Evolutionary conservation across 805 yeast species (phyloP).

Genomic region (Candida parachauliodes): DNA sequence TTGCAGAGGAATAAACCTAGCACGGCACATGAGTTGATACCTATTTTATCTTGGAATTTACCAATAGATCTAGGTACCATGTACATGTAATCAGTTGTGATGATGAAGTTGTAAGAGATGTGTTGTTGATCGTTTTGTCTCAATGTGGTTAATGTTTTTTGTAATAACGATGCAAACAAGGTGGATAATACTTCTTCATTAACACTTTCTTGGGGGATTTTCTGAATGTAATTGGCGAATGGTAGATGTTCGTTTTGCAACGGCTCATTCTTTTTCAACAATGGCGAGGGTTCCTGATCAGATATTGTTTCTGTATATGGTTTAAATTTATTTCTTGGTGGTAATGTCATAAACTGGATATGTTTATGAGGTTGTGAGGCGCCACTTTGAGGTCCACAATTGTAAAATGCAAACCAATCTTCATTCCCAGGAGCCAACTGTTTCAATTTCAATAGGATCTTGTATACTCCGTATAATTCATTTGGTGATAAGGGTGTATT

Average conservation of each 20-base stretch:
- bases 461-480: constrained; percentile 62
- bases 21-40: constrained; percentile 78
- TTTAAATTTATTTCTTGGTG: constrained; percentile 42
- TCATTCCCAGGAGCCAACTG: constrained; percentile 25
- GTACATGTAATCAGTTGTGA: constrained; percentile 82
- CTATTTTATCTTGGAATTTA: constrained; percentile 45
- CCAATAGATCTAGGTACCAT: constrained; percentile 75
- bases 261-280: constrained; percentile 21
- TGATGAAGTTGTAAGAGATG: constrained; percentile 73
- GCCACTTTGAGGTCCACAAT: constrained; percentile 84
- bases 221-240: constrained; percentile 81
- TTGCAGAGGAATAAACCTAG: constrained; percentile 79
- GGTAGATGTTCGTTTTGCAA: constrained; percentile 53
- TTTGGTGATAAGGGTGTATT: constrained; percentile 62
- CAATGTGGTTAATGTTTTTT: constrained; percentile 64
- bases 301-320: constrained; percentile 53
- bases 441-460: constrained; percentile 51
- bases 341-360: constrained; percentile 76
- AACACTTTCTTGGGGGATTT: constrained; percentile 43
- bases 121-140: constrained; percentile 46
- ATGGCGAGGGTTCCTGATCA: constrained; percentile 36
- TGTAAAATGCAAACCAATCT: constrained; percentile 78
- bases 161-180: constrained; percentile 68
- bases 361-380: constrained; percentile 96
- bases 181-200: constrained; percentile 59